Conservation (phyloP, 208 protist species). For the Leptomonas pyrrhocoris region DNA sequence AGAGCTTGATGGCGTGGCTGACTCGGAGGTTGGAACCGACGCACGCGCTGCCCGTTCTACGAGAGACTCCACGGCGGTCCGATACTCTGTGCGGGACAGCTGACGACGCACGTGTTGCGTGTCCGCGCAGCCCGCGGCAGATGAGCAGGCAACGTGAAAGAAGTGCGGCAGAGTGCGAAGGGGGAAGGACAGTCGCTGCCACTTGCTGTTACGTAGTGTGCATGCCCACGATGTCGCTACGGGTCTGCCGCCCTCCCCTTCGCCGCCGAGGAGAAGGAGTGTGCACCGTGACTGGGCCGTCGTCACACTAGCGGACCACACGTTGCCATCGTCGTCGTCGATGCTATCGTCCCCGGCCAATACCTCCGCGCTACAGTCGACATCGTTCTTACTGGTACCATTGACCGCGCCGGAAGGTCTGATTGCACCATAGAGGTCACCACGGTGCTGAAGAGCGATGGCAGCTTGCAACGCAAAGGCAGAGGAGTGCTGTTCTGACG, state of each 20-base stretch:
- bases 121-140: background rate
- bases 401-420: background rate
- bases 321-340: conserved; percentile 9
- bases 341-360: background rate
- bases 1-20: background rate
- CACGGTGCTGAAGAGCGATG: background rate
- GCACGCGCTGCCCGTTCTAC: conserved; percentile 15
- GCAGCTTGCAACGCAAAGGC: background rate
- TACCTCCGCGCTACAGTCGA: background rate
- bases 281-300: conserved; percentile 9
- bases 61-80: conserved; percentile 21
- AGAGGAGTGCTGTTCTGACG: background rate
- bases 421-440: no score
- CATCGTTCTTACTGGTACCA: background rate
- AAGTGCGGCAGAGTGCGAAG: conserved; percentile 35
- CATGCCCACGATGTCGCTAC: conserved; percentile 60
- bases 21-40: background rate
- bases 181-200: conserved; percentile 54
- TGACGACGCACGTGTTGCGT: conserved; percentile 1
- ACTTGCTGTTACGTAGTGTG: conserved; percentile 40
- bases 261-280: conserved; percentile 67
- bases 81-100: conserved; percentile 28
- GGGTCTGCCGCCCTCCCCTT: conserved; percentile 44
- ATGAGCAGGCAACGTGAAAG: conserved; percentile 14
- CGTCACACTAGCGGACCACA: conserved; percentile 27